Base-by-base conservation (phyloP, 176 grass and related monocot genomes). In the Stipa capillata region DNA sequence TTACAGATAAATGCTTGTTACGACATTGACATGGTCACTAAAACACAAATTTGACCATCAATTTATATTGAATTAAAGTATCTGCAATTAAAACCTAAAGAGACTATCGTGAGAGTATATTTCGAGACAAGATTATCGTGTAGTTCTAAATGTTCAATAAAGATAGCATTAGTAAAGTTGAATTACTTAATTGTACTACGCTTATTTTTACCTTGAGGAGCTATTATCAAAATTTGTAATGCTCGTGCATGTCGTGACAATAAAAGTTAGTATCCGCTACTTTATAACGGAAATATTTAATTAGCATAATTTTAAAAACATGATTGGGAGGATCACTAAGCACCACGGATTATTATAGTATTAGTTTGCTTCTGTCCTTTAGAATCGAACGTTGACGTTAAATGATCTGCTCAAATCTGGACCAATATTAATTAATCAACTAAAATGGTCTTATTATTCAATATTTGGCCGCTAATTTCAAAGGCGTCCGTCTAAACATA, bases 371-470 rank as follows among this genome's bases (percentile, higher is more conserved):
- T 23, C n/a, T 1, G 9, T 36, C n/a, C 14, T 55, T 55, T 3
- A 33, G 63, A 80, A 69, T 80, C 49, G 50, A 53, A 80, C 62
- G 23, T 65, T 40, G 69, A 81, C 40, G 42, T 86, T 17, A 59
- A 73, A 8, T 29, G 66, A 45, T 2, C 27, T 45, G 49, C 66
- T 50, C 20, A 43, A 34, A 57, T 83, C 58, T 48, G 32, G 20
- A 57, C 25, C 42, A 27, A 60, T 60, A 9, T 23, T 13, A 39
- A 44, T 24, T 31, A 57, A 69, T 69, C 35, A 68, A 82, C 33
- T 43, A 71, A 7, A 68, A 58, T 79, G 77, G 29, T 44, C 6
- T 39, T 41, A 56, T 28, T 40, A 75, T 31, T 71, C 53, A 32
- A 47, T 50, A 35, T 47, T 49, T 13, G 39, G 17, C 49, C 1